Base-by-base conservation (phyloP, 495 filamentous ascomycete genomes). In the Pyrenula aspistea region DNA sequence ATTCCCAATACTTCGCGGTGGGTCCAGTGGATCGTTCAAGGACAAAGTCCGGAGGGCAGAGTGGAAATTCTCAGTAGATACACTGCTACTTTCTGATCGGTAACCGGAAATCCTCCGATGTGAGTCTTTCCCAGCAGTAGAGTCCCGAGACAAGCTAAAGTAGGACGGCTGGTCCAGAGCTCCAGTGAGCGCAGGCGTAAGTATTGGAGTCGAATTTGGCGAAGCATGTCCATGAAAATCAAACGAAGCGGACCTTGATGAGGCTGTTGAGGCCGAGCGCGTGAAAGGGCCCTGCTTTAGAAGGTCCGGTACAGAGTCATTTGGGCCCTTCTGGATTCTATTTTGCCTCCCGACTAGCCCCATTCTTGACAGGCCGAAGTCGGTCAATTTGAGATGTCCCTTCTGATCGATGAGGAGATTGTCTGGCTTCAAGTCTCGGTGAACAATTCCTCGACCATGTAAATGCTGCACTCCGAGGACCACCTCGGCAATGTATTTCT, bases 351-450 rank as follows among this genome's bases (percentile, higher is more conserved):
- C 93, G 56, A 98, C 85, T 48, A 98, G 75, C 63, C 94, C 93
- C 94, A 98, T 98, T 24, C 93, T 85, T 19, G 93, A 98, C 24
- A 98, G 74, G 50, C 93, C 93, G 72, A 98, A 98, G 71, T 98
- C 93, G 2, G 93, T 98, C 63, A 98, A 72, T 73, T 98, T 98
- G 57, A 98, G 72, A 71, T 98, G 93, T 8, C 93, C 93, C 61
- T 88, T 95, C 63, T 93, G 91, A 65, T 98, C 93, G 62, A 98
- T 98, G 55, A 98, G 77, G 31, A 98, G 79, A 68, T 98, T 98
- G 65, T 98, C 93, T 8, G 93, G 93, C 69, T 98, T 98, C 59
- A 98, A 73, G 67, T 98, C 93, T 55, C 93, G 86, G 71, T 98
- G 93, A 25, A 97, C 88, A 66, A 98, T 96, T 52, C 90, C 90